A percentile compares a stretch with the other conserved stretches of the same genome.
Evolutionary conservation across 83 land plant species (phyloP).

Genomic region (Thuja plicata): DNA sequence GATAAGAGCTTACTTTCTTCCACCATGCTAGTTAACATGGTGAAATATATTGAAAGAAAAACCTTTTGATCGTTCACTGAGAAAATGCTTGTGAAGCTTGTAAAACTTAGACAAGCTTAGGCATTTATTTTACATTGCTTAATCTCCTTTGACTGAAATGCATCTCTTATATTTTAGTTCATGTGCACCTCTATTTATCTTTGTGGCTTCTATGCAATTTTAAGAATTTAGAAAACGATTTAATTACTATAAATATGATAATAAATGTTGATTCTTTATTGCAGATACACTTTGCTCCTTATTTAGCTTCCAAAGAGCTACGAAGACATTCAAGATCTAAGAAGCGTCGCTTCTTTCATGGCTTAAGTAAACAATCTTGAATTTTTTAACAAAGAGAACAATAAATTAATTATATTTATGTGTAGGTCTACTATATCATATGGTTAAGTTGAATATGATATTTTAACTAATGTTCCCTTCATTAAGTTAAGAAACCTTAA

Average conservation of each 20-base stretch:
- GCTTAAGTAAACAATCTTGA: conserved; percentile 8
- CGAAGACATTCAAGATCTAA: conserved; percentile 11
- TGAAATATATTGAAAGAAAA: background rate
- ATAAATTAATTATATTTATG: background rate
- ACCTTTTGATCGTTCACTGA: background rate
- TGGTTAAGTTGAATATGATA: background rate
- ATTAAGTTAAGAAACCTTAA: no score
- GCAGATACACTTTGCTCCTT: conserved; percentile 12
- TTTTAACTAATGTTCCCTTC: no score
- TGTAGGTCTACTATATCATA: background rate
- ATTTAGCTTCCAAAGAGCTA: conserved; percentile 3
- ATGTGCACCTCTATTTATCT: background rate
- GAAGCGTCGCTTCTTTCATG: conserved; percentile 22
- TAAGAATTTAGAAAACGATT: background rate
- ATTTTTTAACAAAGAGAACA: background rate
- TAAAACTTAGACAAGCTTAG: background rate
- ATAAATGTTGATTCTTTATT: background rate
- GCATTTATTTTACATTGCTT: background rate
- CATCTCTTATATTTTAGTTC: background rate
- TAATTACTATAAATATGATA: background rate
- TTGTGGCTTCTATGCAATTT: background rate
- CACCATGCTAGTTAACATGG: background rate
- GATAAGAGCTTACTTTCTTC: background rate
- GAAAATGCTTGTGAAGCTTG: background rate
- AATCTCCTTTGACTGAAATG: background rate